A percentile compares a stretch with the other conserved stretches of the same genome.
Conservation (phyloP, 805 yeast genomes). For the Scheffersomyces stipitis region DNA sequence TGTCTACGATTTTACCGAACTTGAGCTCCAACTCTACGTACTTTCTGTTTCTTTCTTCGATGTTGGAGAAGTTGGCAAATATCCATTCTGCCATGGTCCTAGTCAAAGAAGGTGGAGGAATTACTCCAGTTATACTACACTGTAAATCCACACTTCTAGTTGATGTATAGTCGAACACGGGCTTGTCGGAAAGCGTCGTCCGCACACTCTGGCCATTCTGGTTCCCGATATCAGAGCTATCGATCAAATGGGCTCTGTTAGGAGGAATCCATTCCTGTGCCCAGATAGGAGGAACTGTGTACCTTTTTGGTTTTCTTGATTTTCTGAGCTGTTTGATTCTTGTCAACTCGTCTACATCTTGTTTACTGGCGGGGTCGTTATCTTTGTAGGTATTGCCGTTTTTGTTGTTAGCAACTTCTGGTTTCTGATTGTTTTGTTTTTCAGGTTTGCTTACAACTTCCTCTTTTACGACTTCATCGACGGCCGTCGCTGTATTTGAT, state of each 20-base stretch:
- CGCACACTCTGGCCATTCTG: not conserved
- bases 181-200: slow-evolving; percentile 6
- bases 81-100: slow-evolving; percentile 87
- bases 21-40: slow-evolving; percentile 71
- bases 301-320: slow-evolving; percentile 56
- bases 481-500: not conserved
- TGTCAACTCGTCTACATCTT: slow-evolving; percentile 22
- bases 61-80: slow-evolving; percentile 72
- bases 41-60: slow-evolving; percentile 54
- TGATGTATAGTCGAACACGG: slow-evolving; percentile 30
- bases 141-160: slow-evolving; percentile 39
- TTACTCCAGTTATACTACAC: slow-evolving; percentile 67
- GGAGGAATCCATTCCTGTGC: slow-evolving; percentile 62
- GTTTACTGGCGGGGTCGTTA: slow-evolving; percentile 1
- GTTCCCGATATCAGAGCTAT: not conserved
- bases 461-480: not conserved
- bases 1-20: slow-evolving; percentile 69
- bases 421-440: not conserved
- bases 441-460: not conserved
- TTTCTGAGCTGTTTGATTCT: slow-evolving; percentile 21
- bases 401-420: not conserved
- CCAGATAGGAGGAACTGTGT: slow-evolving; percentile 74
- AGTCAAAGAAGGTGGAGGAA: slow-evolving; percentile 78
- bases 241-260: slow-evolving; percentile 6
- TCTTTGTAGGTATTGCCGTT: not conserved